Percentiles rank a stretch among this genome's conserved stretches.
Conservation (phyloP, 306 rosid species). For the Lotus japonicus region DNA sequence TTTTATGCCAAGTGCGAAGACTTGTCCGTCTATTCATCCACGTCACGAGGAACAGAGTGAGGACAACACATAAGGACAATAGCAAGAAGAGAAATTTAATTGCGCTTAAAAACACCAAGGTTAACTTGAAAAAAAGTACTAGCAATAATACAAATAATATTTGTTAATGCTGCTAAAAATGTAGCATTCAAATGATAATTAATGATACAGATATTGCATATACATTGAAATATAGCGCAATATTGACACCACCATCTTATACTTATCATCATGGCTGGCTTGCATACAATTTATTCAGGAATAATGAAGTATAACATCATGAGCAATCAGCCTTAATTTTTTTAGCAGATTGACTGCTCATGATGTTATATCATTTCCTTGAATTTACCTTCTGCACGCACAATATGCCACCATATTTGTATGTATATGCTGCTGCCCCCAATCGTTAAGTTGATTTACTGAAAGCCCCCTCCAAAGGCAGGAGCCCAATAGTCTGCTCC, state of each 20-base stretch:
- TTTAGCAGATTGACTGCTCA: conserved; percentile 97
- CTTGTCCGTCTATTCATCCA: background rate
- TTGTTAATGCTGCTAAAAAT: background rate
- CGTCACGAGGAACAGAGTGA: background rate
- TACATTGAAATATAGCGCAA: conserved; percentile 30
- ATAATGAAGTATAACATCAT: conserved; percentile 85
- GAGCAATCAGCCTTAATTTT: conserved; percentile 95
- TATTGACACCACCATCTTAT: background rate
- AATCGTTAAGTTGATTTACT: conserved; percentile 20
- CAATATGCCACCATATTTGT: conserved; percentile 18
- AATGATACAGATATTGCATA: conserved; percentile 29
- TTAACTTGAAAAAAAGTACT: no score
- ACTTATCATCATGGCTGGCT: conserved; percentile 8
- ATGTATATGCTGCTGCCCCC: conserved; percentile 27
- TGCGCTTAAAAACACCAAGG: no score
- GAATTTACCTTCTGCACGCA: conserved; percentile 2
- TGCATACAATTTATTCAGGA: conserved; percentile 38
- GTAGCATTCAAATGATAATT: conserved; percentile 30
- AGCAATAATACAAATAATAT: no score
- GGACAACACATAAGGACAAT: background rate
- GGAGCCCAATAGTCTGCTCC: conserved; percentile 99
- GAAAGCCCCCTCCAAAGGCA: conserved; percentile 70
- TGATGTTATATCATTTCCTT: conserved; percentile 85
- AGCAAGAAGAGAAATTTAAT: background rate
- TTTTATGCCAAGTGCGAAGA: background rate